Conservation (phyloP, 2,329 filamentous ascomycete species). For the Aureobasidium leucospermi region DNA sequence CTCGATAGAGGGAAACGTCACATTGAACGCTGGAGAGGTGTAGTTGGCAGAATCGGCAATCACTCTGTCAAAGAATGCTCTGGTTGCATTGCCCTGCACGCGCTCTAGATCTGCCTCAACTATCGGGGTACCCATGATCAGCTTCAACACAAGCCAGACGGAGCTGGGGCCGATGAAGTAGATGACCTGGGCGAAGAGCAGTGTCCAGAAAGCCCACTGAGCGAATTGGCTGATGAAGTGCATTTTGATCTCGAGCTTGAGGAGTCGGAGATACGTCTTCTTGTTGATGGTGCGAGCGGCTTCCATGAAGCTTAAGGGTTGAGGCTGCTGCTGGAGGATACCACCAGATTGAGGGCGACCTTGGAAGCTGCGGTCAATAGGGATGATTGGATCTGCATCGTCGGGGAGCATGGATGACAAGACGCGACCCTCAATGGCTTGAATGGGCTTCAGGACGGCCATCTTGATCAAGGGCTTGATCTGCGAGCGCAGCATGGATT, state of each 20-base stretch:
- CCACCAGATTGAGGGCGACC: background rate
- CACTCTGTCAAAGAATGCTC: background rate
- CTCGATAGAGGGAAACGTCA: background rate
- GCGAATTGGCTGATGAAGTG: background rate
- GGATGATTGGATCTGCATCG: slow-evolving; percentile 13
- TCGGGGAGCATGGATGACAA: slow-evolving; percentile 14
- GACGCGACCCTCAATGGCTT: background rate
- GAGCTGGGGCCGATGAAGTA: background rate
- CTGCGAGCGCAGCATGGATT: background rate
- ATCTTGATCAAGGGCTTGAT: slow-evolving; percentile 1
- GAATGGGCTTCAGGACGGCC: background rate
- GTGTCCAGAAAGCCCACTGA: background rate
- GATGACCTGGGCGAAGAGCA: background rate
- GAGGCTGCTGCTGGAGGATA: background rate
- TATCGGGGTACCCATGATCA: background rate
- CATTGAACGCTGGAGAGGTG: background rate
- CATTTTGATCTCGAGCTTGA: background rate
- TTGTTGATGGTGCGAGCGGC: slow-evolving; percentile 5
- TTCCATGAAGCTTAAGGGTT: background rate
- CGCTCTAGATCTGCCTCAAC: background rate
- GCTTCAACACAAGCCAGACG: slow-evolving; percentile 5
- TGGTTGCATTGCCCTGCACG: background rate
- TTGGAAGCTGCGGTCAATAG: slow-evolving; percentile 15
- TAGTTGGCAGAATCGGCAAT: background rate
- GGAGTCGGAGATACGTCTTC: background rate